Conservation (phyloP, 164 flowering plant genomes). For the Nelumbo lutea region DNA sequence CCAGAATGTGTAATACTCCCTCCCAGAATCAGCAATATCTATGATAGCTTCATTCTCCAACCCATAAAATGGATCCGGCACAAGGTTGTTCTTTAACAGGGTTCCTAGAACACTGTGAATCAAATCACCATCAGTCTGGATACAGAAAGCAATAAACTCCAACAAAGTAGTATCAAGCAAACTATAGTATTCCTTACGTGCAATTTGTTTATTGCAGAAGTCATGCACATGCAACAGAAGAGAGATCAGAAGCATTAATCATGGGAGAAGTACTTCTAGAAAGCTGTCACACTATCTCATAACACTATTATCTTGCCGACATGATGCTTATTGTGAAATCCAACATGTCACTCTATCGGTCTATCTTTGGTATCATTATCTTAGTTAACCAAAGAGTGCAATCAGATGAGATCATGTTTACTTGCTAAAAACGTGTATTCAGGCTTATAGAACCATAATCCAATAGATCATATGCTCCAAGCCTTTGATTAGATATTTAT, state of each 20-base stretch:
- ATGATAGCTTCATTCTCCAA: conserved; percentile 73
- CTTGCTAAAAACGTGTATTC: neutral
- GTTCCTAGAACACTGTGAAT: conserved; percentile 79
- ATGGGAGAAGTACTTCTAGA: too few relatives aligned
- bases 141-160: neutral
- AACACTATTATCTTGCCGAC: neutral
- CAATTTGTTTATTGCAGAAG: neutral
- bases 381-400: neutral
- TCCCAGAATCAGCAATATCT: conserved; percentile 93
- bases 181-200: neutral
- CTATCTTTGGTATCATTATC: too few relatives aligned
- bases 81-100: conserved; percentile 68
- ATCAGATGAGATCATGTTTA: neutral
- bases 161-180: neutral
- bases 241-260: neutral
- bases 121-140: conserved; percentile 8
- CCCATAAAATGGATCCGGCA: conserved; percentile 97
- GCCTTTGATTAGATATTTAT: too few relatives aligned
- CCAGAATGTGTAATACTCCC: conserved; percentile 96
- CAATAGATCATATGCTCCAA: neutral
- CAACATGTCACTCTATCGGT: too few relatives aligned
- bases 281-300: neutral
- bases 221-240: too few relatives aligned
- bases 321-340: too few relatives aligned
- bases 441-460: neutral